phyloP scores from a whole-genome alignment of 129 eudicot species.

The Chrysanthemum seticuspe region DNA sequence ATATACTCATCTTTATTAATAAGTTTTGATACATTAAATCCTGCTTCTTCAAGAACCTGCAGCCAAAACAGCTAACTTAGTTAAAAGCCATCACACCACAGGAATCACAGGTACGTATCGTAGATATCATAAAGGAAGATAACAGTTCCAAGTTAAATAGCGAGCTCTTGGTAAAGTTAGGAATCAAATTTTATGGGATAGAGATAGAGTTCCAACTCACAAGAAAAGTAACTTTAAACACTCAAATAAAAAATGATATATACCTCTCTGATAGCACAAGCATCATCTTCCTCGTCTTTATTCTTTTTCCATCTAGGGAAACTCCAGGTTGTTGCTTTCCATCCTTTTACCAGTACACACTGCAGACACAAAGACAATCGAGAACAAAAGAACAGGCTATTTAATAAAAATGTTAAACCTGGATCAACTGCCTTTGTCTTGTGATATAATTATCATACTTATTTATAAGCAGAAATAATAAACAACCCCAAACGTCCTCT shows the following conservation, averaged over 20 bases:
- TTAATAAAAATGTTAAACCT: background rate
- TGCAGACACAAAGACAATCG: conserved; percentile 24
- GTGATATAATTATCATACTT: too few relatives aligned
- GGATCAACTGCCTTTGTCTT: background rate
- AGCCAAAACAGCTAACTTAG: conserved; percentile 27
- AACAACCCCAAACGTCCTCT: too few relatives aligned
- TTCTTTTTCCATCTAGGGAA: conserved; percentile 95
- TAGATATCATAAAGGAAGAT: too few relatives aligned
- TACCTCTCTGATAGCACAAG: conserved; percentile 97
- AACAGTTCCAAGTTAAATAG: too few relatives aligned
- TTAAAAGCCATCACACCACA: background rate
- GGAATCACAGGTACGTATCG: too few relatives aligned
- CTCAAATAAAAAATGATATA: background rate
- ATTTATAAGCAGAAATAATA: too few relatives aligned
- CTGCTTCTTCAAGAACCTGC: conserved; percentile 97
- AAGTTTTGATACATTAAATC: conserved; percentile 82
- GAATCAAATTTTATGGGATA: too few relatives aligned
- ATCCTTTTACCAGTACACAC: conserved; percentile 95
- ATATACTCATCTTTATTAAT: conserved; percentile 87
- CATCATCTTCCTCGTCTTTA: conserved; percentile 92
- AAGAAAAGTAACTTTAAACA: background rate
- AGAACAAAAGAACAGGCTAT: background rate
- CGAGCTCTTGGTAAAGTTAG: too few relatives aligned
- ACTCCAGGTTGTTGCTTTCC: conserved; percentile 99
- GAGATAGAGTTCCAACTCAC: background rate